Base-by-base conservation (phyloP, 2,329 filamentous ascomycete genomes). In the Phoma sp. region DNA sequence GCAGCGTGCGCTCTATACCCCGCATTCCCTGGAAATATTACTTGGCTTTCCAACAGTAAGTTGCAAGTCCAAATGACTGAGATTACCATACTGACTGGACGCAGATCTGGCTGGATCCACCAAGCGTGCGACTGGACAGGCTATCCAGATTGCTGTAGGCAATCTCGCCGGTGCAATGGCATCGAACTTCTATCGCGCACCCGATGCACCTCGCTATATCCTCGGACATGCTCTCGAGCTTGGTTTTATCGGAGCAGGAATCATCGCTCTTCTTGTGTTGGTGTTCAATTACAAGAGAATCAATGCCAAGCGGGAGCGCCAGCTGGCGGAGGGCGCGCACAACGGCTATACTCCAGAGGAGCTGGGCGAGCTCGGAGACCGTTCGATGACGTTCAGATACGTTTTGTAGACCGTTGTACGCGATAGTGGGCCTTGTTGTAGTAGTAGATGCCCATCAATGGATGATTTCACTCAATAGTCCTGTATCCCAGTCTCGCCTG, bases 171-270 rank as follows among this genome's bases (percentile, higher is more conserved):
- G 70, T 48, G 87, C 86, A 1, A 88, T 90, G 82, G 85, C 87
- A 0, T 87, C 86, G 4, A 90, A 90, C 64, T 89, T 90, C 63
- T 91, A 90, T 63, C 81, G 87, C 9, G 54, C 69, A 0, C 64
- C 74, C 43, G 81, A 83, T 58, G 70, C 74, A 1, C 82, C 82
- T 0, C 74, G 75, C 18, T 84, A 83, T 54, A 71, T 77, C 4
- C 75, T 83, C 2, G 82, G 81, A 0, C 81, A 84, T 60, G 74
- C 77, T 2, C 68, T 83, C 10, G 81, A 82, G 46, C 76, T 83
- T 11, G 80, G 73, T 0, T 83, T 83, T 44, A 77, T 81, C 22
- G 66, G 72, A 2, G 71, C 75, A 3, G 81, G 81, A 10, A 74
- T 83, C 22, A 57, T 79, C 29, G 79, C 79, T 0, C 67, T 78